These are phyloP conservation scores for Sherardia arvensis DNA, from an alignment of 257 asterid genomes.

Conservation along the genomic window DNA sequence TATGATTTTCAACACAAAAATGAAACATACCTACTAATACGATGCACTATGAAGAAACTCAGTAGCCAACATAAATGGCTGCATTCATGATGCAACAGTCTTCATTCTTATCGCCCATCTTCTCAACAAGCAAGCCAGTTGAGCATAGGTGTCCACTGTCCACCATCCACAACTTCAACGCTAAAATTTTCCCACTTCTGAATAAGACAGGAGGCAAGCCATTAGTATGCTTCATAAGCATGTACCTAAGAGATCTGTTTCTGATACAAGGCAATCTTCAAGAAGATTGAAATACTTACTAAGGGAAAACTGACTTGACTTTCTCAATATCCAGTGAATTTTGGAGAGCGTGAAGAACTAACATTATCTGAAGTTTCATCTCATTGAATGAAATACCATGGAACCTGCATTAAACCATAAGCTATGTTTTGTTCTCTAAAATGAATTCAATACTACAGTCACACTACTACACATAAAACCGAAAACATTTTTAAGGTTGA, in stretches of 20 bases:
- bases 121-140: constrained; percentile 89
- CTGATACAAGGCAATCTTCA: too few species aligned
- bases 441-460: background rate
- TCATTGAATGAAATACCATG: constrained; percentile 77
- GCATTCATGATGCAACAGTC: constrained; percentile 89
- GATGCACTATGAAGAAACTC: constrained; percentile 10
- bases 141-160: constrained; percentile 89
- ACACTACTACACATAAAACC: background rate
- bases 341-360: constrained; percentile 73
- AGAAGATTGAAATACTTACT: constrained; percentile 41
- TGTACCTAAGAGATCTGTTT: too few species aligned
- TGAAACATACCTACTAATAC: constrained; percentile 22
- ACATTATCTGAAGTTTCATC: constrained; percentile 88
- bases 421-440: background rate
- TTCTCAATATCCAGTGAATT: constrained; percentile 59
- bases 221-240: background rate
- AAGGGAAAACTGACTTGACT: constrained; percentile 89
- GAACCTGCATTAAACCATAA: constrained; percentile 34
- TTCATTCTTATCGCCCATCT: constrained; percentile 92
- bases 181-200: constrained; percentile 65
- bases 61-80: constrained; percentile 92
- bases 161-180: constrained; percentile 85
- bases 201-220: background rate
- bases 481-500: background rate
- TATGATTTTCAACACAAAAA: too few species aligned